Percentiles rank a stretch among this genome's conserved stretches.
Evolutionary conservation across 1,284 basidiomycete genomes (phyloP).

Genomic region (Leccinum angustisporum): DNA sequence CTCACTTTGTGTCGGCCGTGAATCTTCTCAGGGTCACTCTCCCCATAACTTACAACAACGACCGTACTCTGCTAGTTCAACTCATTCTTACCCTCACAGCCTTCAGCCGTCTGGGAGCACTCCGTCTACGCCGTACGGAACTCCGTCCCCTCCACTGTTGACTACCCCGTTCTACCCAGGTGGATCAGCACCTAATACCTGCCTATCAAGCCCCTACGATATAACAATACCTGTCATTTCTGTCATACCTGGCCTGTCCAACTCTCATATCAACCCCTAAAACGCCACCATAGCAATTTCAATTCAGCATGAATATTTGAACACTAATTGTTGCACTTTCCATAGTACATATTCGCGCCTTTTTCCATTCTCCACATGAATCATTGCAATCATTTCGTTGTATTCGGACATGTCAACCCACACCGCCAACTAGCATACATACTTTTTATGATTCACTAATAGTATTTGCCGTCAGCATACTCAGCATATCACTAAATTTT

Average conservation of each 20-base stretch:
- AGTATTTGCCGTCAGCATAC: constrained; percentile 18
- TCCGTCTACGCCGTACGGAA: constrained; percentile 14
- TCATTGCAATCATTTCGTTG: constrained; percentile 15
- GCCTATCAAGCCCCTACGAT: constrained; percentile 11
- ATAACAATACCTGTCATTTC: constrained; percentile 12
- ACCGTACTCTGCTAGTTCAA: constrained; percentile 26
- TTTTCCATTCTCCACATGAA: constrained; percentile 4
- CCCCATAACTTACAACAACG: constrained; percentile 13
- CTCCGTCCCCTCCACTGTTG: constrained; percentile 35
- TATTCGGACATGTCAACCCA: constrained; percentile 14
- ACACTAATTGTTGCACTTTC: constrained; percentile 15
- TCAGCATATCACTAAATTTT: constrained; percentile 11
- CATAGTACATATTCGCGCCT: constrained; percentile 24
- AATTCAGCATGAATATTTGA: constrained; percentile 3
- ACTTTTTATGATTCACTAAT: constrained; percentile 24
- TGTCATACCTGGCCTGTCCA: constrained; percentile 17
- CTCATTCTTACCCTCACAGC: constrained; percentile 12
- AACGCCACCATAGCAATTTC: constrained; percentile 6
- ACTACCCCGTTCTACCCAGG: constrained; percentile 39
- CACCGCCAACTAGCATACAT: constrained; percentile 16
- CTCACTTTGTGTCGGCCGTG: constrained; percentile 10
- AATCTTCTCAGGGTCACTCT: constrained; percentile 11
- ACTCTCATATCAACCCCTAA: constrained; percentile 9
- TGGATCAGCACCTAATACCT: constrained; percentile 16
- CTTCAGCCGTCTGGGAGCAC: constrained; percentile 9